A percentile compares a stretch with the other conserved stretches of the same genome.
These are phyloP conservation scores for Plenodomus biglobosus DNA, from an alignment of 2,329 filamentous ascomycete genomes.

Conservation along the genomic window DNA sequence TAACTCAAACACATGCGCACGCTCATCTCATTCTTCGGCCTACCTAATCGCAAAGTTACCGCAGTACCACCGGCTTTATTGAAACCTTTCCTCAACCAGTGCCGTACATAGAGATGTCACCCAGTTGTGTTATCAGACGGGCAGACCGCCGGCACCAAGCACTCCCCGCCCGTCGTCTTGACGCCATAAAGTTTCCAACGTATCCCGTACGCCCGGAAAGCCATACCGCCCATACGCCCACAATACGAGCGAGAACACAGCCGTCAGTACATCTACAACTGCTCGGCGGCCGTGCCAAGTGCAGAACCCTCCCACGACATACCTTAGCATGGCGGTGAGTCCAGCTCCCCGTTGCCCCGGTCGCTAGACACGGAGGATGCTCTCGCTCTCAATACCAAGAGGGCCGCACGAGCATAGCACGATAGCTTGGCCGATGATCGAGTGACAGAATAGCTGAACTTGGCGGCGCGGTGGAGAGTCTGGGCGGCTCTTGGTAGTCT, in stretches of 20 bases:
- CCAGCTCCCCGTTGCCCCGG: slow-evolving; percentile 3
- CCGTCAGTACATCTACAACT: slow-evolving; percentile 43
- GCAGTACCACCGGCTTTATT: slow-evolving; percentile 21
- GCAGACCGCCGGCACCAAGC: slow-evolving; percentile 24
- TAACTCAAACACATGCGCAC: slow-evolving; percentile 26
- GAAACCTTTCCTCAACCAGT: slow-evolving; percentile 21
- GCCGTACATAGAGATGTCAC: slow-evolving; percentile 22
- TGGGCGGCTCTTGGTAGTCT: slow-evolving; percentile 9
- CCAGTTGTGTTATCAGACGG: slow-evolving; percentile 18
- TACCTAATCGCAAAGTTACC: slow-evolving; percentile 18
- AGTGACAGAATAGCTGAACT: slow-evolving; percentile 12
- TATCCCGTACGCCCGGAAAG: not conserved
- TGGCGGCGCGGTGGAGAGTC: slow-evolving; percentile 12
- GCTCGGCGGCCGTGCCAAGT: slow-evolving; percentile 29
- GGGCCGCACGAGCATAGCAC: not conserved
- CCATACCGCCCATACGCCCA: slow-evolving; percentile 36
- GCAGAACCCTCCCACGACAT: slow-evolving; percentile 13
- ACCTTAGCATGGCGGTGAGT: slow-evolving; percentile 1
- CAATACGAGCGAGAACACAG: slow-evolving; percentile 38
- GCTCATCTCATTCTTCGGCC: slow-evolving; percentile 29
- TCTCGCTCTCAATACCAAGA: slow-evolving; percentile 7
- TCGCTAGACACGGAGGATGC: slow-evolving; percentile 7
- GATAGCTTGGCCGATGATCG: slow-evolving; percentile 16
- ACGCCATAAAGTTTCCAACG: slow-evolving; percentile 26
- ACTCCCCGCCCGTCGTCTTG: slow-evolving; percentile 31